Evolutionary conservation across 1,284 basidiomycete genomes (phyloP).

Genomic region (Binderoboletus segoi): DNA sequence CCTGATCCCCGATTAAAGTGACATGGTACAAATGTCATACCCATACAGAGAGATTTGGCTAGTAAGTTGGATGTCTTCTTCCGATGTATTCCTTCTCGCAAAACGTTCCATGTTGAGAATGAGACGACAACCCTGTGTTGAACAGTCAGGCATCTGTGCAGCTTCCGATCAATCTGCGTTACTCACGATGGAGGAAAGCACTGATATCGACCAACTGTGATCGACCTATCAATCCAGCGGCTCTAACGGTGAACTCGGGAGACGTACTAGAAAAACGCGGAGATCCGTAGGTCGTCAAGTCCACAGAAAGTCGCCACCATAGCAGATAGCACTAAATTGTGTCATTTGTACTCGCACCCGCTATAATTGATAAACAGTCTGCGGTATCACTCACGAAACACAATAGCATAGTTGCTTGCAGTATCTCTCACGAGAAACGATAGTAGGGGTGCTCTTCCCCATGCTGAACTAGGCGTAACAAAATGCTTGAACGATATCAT

Average conservation of each 20-base stretch:
- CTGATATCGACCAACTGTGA: conserved; percentile 15
- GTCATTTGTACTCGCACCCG: not conserved
- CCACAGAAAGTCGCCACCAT: not conserved
- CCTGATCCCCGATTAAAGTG: not conserved
- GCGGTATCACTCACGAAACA: conserved; percentile 17
- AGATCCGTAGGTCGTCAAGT: conserved; percentile 5
- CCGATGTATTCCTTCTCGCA: not conserved
- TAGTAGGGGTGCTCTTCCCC: conserved; percentile 18
- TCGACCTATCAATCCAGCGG: not conserved
- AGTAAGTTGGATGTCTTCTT: conserved; percentile 16
- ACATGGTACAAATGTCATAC: not conserved
- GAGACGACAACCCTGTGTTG: conserved; percentile 19
- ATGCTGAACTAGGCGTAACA: not conserved
- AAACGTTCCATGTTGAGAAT: conserved; percentile 24
- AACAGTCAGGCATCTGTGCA: not conserved
- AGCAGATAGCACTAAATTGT: conserved; percentile 7
- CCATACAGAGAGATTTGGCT: conserved; percentile 14
- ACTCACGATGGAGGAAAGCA: conserved; percentile 19
- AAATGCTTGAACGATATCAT: conserved; percentile 14
- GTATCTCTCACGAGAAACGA: conserved; percentile 24
- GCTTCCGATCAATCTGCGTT: not conserved
- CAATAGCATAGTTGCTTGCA: conserved; percentile 5
- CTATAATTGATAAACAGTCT: not conserved
- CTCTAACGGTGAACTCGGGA: not conserved
- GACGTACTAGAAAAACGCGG: conserved; percentile 12